Evolutionary conservation across 2,329 filamentous ascomycete species (phyloP).

Genomic region (Alternaria novae-zelandiae): DNA sequence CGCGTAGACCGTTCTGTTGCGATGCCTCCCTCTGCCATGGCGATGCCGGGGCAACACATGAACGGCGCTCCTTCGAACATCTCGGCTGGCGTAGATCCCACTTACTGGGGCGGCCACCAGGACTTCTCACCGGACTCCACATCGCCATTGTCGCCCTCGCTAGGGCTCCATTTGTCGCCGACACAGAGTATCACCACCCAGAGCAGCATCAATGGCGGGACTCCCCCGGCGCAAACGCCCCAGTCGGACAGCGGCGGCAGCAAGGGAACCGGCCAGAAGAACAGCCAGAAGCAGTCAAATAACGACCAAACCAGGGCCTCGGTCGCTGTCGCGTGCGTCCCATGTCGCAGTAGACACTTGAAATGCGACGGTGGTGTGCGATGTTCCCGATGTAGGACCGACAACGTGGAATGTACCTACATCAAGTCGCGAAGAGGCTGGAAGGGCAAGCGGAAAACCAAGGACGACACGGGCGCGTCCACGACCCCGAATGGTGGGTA

Average conservation of each 20-base stretch:
- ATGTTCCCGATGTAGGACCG: conserved; percentile 55
- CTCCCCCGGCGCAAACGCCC: conserved; percentile 42
- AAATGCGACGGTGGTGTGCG: conserved; percentile 61
- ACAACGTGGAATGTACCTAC: conserved; percentile 57
- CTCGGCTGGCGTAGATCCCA: conserved; percentile 42
- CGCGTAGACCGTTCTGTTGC: conserved; percentile 3
- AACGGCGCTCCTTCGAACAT: conserved; percentile 26
- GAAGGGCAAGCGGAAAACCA: conserved; percentile 52
- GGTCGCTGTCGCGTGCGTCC: conserved; percentile 57
- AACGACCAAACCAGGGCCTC: conserved; percentile 38
- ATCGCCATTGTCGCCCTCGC: conserved; percentile 24
- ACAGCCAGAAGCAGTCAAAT: conserved; percentile 26
- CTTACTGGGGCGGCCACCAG: conserved; percentile 40
- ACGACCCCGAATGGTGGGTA: conserved; percentile 30
- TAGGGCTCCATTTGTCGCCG: conserved; percentile 41
- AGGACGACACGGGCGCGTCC: conserved; percentile 40
- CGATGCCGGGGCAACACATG: conserved; percentile 33
- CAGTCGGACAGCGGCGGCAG: conserved; percentile 32
- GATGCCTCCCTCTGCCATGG: conserved; percentile 34
- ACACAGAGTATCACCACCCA: conserved; percentile 37
- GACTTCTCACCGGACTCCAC: conserved; percentile 34
- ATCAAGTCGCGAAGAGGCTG: conserved; percentile 60
- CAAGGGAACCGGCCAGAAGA: conserved; percentile 24
- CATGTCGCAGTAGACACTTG: conserved; percentile 59
- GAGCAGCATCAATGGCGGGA: conserved; percentile 36